Base-by-base conservation (phyloP, 164 flowering plant genomes). In the Vitis rupestris region DNA sequence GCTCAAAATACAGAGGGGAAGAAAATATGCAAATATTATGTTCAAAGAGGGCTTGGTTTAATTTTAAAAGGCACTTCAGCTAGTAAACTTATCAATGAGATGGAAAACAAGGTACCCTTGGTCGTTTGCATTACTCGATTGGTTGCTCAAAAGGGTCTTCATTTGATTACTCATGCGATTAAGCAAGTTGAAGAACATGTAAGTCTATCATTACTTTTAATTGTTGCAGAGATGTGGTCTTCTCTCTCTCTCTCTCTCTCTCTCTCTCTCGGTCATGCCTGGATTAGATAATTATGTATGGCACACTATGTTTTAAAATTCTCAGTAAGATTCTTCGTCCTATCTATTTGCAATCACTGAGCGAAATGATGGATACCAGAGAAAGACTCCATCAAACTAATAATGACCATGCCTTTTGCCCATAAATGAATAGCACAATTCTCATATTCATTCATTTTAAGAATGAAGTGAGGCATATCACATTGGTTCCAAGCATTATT, bases 61-160 rank as follows among this genome's bases (percentile, higher is more conserved):
- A 66, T 71, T 53, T 55, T 74, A 53, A 80, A 73, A 57, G 65
- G 76, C 52, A 62, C 14, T 66, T 2, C 8, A 29, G 47, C 23
- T 51, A 74, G 65, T 63, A 67, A 67, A 3, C 4, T 49, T 63
- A 66, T 63, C 23, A 50, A 61, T 16, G 70, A 63, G 54, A 67
- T 13, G 27, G 11, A 60, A 66, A 50, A 27, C 3, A 72, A 72
- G 61, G 80, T 75, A 44, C 92, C 92, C 6, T 72, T 88, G 76
- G 78, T 88, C 74, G 76, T 88, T 12, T 88, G 92, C 76, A 85
- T 88, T 47, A 83, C 87, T 65, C 68, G 92, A 63, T 71, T 88
- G 83, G 92, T 88, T 60, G 82, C 92, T 78, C 92, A 88, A 59
- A 88, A 88, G 75, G 92, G 92, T 70, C 92, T 88, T 77, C 92